Base-by-base conservation (phyloP, 345 rosid genomes). In the Ailanthus altissimus region DNA sequence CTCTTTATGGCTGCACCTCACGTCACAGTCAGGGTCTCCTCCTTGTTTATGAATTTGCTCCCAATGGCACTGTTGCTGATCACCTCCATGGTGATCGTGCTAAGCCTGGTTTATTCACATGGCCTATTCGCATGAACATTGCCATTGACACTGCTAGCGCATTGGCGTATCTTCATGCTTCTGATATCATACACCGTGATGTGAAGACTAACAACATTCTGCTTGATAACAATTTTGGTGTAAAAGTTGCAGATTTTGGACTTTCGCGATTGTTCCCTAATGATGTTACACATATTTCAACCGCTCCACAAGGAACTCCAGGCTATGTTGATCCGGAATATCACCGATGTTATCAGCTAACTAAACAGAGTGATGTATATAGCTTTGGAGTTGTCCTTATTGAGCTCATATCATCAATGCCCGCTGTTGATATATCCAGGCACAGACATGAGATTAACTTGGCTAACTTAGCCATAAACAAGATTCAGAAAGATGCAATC, bases 281-380 rank as follows among this genome's bases (percentile, higher is more conserved):
- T 9, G 82, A 90, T 76, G 92, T 86, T 47, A 91, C 90, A 23
- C 93, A 91, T 56, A 72, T 91, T 21, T 91, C 93, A 45, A 88
- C 93, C 0, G 89, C 89, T 79, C 96, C 96, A 75, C 92, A 91
- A 61, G 95, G 95, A 16, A 89, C 92, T 60, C 90, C 93, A 0
- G 96, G 93, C 51, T 88, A 87, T 47, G 87, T 90, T 45, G 93
- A 91, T 43, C 96, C 93, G 0, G 93, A 91, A 21, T 91, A 91
- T 75, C 83, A 90, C 57, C 87, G 72, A 11, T 86, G 85, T 75
- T 91, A 90, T 83, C 91, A 87, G 75, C 83, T 91, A n/a, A 91
- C 89, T 0, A 86, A 80, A 51, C 89, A 86, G 82, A 91, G 96
- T 47, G 96, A 91, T 45, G 93, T 91, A 0, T 91, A 88, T 50